Evolutionary conservation across 768 basidiomycete species (phyloP), one percentile per base, ranked within the genome.

Genomic region (Suillus spraguei): DNA sequence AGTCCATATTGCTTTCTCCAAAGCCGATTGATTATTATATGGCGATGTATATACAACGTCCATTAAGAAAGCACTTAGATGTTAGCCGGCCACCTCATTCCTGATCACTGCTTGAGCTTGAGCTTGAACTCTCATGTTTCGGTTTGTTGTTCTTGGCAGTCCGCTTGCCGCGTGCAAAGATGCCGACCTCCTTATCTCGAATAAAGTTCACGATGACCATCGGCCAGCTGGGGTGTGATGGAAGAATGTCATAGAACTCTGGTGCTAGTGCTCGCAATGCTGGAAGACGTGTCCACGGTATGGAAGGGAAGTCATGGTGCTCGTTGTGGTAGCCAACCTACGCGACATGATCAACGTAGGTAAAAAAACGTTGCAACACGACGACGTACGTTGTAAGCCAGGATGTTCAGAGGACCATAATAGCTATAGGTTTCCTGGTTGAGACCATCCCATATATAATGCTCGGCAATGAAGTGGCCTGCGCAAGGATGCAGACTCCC

Each of bases 291-390:
- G 96, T 98, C 97, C 97, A 99, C 1, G 97, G 85, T 1, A 99
- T 78, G 14, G 95, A 95, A 9, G 97, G 96, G 77, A 99, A 99
- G 78, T 99, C 97, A 77, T 99, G 97, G 77, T 99, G 97, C 71
- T 99, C 97, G 76, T 99, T 98, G 75, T 99, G 97, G 73, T 98
- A 99, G 44, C 97, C 97, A 68, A 98, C 94, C 93, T 95, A 67
- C 22, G 61, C 16, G 14, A 41, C 50, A 9, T 24, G 46, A 32
- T 70, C 20, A 61, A 56, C 8, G 36, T 46, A 60, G 35, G 44
- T 35, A 28, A 28, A 28, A 17, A 38, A 49, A 52, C 0, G 2
- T 39, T 22, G 13, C 58, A 49, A 39, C 17, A n/a, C 28, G 20
- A n/a, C 16, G 20, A 80, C 90, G 64, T 65, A 93, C 97, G 67